phyloP scores from a whole-genome alignment of 768 basidiomycete genomes.

The Lanmaoa pseudosensibilis region DNA sequence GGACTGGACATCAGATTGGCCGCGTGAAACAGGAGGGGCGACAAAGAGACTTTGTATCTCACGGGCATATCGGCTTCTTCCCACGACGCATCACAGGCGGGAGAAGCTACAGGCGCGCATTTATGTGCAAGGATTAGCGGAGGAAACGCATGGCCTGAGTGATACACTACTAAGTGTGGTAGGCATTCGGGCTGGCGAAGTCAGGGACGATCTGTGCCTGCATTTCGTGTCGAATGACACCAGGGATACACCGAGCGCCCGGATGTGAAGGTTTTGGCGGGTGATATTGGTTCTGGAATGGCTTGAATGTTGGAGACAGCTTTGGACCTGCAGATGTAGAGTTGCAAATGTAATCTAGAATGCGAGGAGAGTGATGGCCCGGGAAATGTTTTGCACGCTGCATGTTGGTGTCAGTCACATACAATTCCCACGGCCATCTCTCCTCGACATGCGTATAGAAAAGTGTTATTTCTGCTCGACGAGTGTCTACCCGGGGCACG shows the following conservation, averaged over 20 bases:
- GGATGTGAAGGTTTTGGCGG: conserved; percentile 4
- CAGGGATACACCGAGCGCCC: not conserved
- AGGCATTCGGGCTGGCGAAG: conserved; percentile 45
- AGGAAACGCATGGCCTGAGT: conserved; percentile 40
- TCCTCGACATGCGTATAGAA: conserved; percentile 80
- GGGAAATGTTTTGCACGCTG: not conserved
- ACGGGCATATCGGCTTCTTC: conserved; percentile 45
- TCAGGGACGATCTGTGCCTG: conserved; percentile 38
- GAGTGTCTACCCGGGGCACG: conserved; percentile 95
- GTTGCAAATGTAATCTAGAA: not conserved
- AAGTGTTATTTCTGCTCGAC: conserved; percentile 99
- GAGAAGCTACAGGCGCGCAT: conserved; percentile 26
- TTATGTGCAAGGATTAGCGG: conserved; percentile 39
- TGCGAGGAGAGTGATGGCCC: not conserved
- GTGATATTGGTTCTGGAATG: not conserved
- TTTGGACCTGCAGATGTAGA: not conserved
- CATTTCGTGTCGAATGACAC: not conserved
- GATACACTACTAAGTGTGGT: conserved; percentile 50
- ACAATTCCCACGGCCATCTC: conserved; percentile 26
- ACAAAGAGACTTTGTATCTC: conserved; percentile 33
- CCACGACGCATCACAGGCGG: conserved; percentile 8
- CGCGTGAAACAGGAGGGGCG: conserved; percentile 8
- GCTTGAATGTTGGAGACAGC: not conserved
- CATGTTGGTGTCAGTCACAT: not conserved
- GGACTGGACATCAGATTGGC: conserved; percentile 24